Conservation (phyloP, 139 green algal species). For the Asterochloris erici region DNA sequence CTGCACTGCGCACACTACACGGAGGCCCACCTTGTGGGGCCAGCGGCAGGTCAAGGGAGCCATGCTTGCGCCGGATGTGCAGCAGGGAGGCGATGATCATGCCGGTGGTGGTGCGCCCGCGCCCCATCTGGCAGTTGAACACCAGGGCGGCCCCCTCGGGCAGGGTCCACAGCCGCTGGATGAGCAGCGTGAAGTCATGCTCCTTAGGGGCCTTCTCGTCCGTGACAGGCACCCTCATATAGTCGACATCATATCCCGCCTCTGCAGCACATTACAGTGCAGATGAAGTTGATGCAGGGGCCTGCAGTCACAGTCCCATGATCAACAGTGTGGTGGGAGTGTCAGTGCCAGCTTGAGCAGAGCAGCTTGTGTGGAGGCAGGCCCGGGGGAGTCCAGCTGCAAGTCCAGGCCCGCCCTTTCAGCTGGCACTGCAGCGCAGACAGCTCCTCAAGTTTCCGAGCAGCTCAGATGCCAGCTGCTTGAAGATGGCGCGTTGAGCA, state of each 20-base stretch:
- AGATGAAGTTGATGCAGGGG: background rate
- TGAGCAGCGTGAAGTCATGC: slow-evolving; percentile 57
- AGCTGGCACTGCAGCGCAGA: no score
- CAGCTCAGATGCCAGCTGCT: no score
- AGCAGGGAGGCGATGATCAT: slow-evolving; percentile 91
- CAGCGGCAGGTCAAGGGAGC: background rate
- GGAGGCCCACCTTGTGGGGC: background rate
- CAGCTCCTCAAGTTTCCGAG: no score
- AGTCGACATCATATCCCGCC: slow-evolving; percentile 77
- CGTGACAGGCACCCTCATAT: slow-evolving; percentile 88
- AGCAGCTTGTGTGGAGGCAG: no score
- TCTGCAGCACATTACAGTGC: slow-evolving; percentile 19
- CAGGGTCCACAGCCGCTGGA: slow-evolving; percentile 59
- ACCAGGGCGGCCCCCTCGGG: slow-evolving; percentile 65
- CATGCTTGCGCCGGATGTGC: slow-evolving; percentile 36
- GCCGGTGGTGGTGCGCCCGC: slow-evolving; percentile 88
- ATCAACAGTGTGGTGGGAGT: background rate
- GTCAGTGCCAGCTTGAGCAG: background rate
- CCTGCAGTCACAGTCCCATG: no score
- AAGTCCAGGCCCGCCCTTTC: no score
- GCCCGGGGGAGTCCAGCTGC: no score
- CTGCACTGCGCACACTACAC: background rate
- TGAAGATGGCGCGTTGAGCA: no score
- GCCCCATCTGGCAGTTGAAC: slow-evolving; percentile 98
- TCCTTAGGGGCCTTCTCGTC: slow-evolving; percentile 96